A percentile compares a stretch with the other conserved stretches of the same genome.
These are phyloP conservation scores for Epichloe aotearoae DNA, from an alignment of 2,329 filamentous ascomycete species.

Conservation along the genomic window DNA sequence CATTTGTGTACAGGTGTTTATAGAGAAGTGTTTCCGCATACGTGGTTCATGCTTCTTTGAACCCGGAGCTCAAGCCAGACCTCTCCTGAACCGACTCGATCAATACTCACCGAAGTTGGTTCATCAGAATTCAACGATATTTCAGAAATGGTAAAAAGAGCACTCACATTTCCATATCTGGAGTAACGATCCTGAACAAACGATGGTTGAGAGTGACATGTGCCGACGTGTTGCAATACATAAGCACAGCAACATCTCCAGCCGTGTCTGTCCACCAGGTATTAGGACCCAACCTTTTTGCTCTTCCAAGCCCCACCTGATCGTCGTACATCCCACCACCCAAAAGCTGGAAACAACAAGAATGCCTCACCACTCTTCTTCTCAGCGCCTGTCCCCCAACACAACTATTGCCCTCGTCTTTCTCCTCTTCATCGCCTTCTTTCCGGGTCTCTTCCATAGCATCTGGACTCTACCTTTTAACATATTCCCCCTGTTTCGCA, in stretches of 20 bases:
- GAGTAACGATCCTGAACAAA: too few species aligned
- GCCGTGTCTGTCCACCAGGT: background rate
- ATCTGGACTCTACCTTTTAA: conserved; percentile 35
- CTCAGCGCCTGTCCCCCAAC: conserved; percentile 19
- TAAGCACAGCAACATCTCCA: background rate
- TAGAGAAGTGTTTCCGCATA: background rate
- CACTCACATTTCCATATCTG: too few species aligned
- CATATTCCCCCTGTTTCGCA: conserved; percentile 22
- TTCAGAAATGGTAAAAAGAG: too few species aligned
- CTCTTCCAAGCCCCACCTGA: background rate
- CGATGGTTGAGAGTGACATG: too few species aligned
- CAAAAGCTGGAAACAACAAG: background rate
- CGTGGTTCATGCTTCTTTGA: background rate
- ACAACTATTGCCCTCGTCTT: conserved; percentile 32
- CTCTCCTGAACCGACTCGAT: too few species aligned
- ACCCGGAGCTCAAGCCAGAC: background rate
- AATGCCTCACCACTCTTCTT: conserved; percentile 5
- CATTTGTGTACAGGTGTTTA: background rate
- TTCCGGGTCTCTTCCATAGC: conserved; percentile 39
- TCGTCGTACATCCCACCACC: conserved; percentile 4
- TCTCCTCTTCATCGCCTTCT: conserved; percentile 37
- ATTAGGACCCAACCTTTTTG: background rate
- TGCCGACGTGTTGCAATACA: background rate
- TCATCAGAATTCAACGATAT: too few species aligned
- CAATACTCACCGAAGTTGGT: too few species aligned